Percentiles rank a stretch among this genome's conserved stretches.
Evolutionary conservation across 495 filamentous ascomycete genomes (phyloP).

Genomic region (Corynascus novoguineensis): DNA sequence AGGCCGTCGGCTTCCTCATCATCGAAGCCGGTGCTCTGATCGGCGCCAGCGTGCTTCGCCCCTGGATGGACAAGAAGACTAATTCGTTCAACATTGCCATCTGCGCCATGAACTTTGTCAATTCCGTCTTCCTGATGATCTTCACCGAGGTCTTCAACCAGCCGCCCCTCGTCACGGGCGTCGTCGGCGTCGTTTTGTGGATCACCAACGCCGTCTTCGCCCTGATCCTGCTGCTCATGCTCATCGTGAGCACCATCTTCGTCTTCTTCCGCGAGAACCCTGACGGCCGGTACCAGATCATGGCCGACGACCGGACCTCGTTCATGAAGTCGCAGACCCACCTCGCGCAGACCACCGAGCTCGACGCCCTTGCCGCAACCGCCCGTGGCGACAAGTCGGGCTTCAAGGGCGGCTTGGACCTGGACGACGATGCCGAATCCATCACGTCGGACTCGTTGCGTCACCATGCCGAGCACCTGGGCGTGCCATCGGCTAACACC

Average conservation of each 20-base stretch:
- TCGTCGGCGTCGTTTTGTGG: constrained; percentile 95
- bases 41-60: constrained; percentile 70
- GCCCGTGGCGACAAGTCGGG: constrained; percentile 84
- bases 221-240: constrained; percentile 76
- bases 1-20: constrained; percentile 78
- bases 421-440: constrained; percentile 77
- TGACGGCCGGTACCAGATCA: constrained; percentile 90
- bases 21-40: constrained; percentile 82
- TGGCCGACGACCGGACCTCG: constrained; percentile 92
- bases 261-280: constrained; percentile 93
- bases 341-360: constrained; percentile 74
- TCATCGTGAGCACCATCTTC: constrained; percentile 76
- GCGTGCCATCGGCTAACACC: constrained; percentile 12
- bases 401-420: constrained; percentile 56
- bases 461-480: constrained; percentile 28
- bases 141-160: constrained; percentile 84
- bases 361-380: constrained; percentile 90
- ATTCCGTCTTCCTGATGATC: constrained; percentile 77
- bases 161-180: constrained; percentile 83
- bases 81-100: constrained; percentile 97
- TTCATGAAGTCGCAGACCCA: constrained; percentile 97
- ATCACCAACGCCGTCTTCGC: constrained; percentile 84
- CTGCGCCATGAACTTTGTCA: constrained; percentile 81
- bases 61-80: constrained; percentile 99
- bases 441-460: constrained; percentile 44